Percentiles rank a stretch among this genome's conserved stretches.
phyloP scores from a whole-genome alignment of 192 early-diverging fungal genomes.

The Rhizophagus clarus region DNA sequence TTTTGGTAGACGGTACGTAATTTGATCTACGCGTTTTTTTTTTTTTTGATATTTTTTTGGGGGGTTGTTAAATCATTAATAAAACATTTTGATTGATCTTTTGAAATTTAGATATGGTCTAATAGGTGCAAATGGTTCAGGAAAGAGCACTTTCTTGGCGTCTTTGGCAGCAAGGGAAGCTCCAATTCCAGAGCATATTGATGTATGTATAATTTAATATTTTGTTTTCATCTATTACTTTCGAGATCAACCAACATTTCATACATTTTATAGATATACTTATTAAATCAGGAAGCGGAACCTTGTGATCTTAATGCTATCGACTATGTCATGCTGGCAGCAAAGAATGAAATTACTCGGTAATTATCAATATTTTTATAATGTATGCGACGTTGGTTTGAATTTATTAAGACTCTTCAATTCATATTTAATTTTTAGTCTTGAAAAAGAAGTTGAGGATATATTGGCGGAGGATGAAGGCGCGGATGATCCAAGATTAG shows the following conservation, averaged over 20 bases:
- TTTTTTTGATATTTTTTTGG: not conserved
- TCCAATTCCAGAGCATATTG: conserved; percentile 95
- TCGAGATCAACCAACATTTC: not conserved
- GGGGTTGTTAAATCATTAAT: not conserved
- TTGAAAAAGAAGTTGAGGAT: conserved; percentile 92
- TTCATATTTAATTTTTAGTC: conserved; percentile 31
- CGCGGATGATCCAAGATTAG: conserved; percentile 85
- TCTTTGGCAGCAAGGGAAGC: conserved; percentile 92
- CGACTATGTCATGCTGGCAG: conserved; percentile 88
- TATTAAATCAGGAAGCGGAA: conserved; percentile 95
- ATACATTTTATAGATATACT: conserved; percentile 65
- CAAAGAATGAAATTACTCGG: conserved; percentile 86
- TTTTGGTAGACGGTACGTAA: conserved; percentile 84
- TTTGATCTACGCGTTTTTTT: not conserved
- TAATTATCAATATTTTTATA: not conserved
- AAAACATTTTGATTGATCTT: too few relatives aligned
- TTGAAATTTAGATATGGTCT: conserved; percentile 71
- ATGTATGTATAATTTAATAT: conserved; percentile 53
- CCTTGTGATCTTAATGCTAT: conserved; percentile 91
- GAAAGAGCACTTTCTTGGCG: conserved; percentile 93
- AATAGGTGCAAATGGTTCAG: conserved; percentile 93
- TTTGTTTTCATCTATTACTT: not conserved
- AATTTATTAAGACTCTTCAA: not conserved
- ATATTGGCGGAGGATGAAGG: conserved; percentile 77
- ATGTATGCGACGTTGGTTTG: not conserved